These are phyloP conservation scores for Blakeslea trispora DNA, from an alignment of 371 early-diverging fungal species.

Conservation along the genomic window DNA sequence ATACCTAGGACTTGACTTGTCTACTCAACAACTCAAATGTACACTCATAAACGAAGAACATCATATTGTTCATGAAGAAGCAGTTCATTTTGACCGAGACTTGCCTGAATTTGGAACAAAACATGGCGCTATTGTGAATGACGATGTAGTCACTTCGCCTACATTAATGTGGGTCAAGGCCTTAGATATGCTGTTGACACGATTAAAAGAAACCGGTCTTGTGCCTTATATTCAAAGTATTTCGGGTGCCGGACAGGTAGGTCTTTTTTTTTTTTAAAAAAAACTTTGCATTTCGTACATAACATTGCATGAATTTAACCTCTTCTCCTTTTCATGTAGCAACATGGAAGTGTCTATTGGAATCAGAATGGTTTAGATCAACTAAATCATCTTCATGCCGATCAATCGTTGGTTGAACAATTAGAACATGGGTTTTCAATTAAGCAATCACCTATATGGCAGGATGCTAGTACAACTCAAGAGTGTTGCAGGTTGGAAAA, in stretches of 20 bases:
- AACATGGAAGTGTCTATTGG: constrained; percentile 89
- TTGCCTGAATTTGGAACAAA: constrained; percentile 57
- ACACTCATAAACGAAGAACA: constrained; percentile 49
- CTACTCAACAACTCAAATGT: constrained; percentile 81
- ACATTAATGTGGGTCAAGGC: constrained; percentile 84
- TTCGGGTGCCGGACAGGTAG: constrained; percentile 76
- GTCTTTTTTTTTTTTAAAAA: not conserved
- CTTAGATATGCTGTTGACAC: constrained; percentile 59
- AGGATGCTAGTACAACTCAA: constrained; percentile 73
- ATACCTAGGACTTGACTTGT: constrained; percentile 74
- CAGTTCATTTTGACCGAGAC: constrained; percentile 60
- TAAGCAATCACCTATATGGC: constrained; percentile 79
- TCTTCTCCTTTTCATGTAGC: constrained; percentile 37
- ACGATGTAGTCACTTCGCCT: constrained; percentile 62
- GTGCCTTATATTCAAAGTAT: constrained; percentile 53
- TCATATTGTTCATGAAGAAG: constrained; percentile 45
- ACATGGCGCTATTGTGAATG: constrained; percentile 56
- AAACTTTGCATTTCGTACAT: too few relatives aligned
- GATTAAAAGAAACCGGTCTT: constrained; percentile 33
- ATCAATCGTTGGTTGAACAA: constrained; percentile 48
- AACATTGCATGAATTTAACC: not conserved
- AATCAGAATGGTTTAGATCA: constrained; percentile 42
- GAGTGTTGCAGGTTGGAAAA: constrained; percentile 68
- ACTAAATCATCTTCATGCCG: constrained; percentile 37
- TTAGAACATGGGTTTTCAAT: constrained; percentile 63